Base-by-base conservation (phyloP, 768 basidiomycete genomes). In the Tricholoma sp. region DNA sequence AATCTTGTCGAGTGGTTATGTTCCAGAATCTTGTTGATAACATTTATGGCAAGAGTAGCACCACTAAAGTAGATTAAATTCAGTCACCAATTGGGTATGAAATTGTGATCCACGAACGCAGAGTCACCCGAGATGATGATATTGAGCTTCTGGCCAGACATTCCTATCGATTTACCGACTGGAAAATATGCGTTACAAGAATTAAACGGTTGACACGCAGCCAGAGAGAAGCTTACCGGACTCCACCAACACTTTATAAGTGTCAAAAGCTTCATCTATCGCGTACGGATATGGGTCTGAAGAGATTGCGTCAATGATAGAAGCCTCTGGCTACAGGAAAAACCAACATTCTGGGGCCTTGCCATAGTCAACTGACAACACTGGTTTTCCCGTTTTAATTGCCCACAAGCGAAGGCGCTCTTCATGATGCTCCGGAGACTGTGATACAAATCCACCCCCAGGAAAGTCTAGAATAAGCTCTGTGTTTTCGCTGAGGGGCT, bases 221-320 rank as follows among this genome's bases (percentile, higher is more conserved):
- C 3, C 8, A 52, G 28, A 24, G 24, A 29, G 13, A 47, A 11
- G 70, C 75, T 48, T 55, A 79, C 80, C 71, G 13, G 91, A 88
- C 68, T 91, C 88, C 17, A 88, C 81, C 18, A 99, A 74, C 7
- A 91, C 75, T 31, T 83, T 80, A 69, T 97, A 99, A 5, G 83
- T 80, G 72, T 98, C 97, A 69, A 94, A 97, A 13, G 88, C 88
- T 64, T 98, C 95, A 68, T 98, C 94, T 58, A 94, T 88, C 4
- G 94, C 94, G 70, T 90, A 98, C 0, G 97, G 97, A 70, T 94
- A 99, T 11, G 96, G 97, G 77, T 98, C 96, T 94, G 52, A 18
- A 53, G 28, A 29, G 47, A 42, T 42, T 18, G n/a, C 41, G 47
- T 54, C 15, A 47, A 52, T 50, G 56, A 41, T 57, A 61, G 36